Evolutionary conservation across 2,329 filamentous ascomycete genomes (phyloP), one percentile per base, ranked within the genome.

Genomic region (Aschersonia sp.): DNA sequence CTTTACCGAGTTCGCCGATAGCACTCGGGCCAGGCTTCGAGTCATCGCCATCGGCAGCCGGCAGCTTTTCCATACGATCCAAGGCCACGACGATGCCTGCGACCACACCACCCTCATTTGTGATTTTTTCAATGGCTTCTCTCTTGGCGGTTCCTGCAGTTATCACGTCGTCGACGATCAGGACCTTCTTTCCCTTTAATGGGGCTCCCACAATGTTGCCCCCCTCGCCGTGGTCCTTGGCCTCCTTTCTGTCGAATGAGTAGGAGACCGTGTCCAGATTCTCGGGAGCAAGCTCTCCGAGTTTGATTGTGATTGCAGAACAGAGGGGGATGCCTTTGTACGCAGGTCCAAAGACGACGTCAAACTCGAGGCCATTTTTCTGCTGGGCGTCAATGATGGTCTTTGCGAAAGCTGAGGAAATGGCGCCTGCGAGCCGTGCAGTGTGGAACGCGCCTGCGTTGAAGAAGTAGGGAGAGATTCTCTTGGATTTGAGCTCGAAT

Each of bases 251-350:
- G 68, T 97, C 94, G 69, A 94, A 97, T 35, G 81, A 83, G 69
- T 95, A 97, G 59, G 82, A 86, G 49, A 85, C 73, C 42, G 74
- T 67, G 48, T 77, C 78, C 66, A 84, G 92, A 51, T 73, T 77
- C 45, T 69, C 66, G 14, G 76, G 69, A 52, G 87, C 80, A 9
- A 88, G 67, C 58, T 81, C 76, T 47, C 79, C 78, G 10, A 97
- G 77, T 63, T 88, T 84, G 61, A 85, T 77, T 39, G 83, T 75
- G 12, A 87, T 83, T 3, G 85, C 76, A 12, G 84, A 81, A 43
- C 85, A 84, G n/a, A 97, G 77, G 1, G 89, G 87, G 54, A 97
- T 95, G 43, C 92, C 92, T 71, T 97, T 98, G 74, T 97, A 98
- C 8, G 92, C 90, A 3, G 92, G 90, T 12, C 78, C 89, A 65